Base-by-base conservation (phyloP, 164 flowering plant genomes). In the Platanus orientalis region DNA sequence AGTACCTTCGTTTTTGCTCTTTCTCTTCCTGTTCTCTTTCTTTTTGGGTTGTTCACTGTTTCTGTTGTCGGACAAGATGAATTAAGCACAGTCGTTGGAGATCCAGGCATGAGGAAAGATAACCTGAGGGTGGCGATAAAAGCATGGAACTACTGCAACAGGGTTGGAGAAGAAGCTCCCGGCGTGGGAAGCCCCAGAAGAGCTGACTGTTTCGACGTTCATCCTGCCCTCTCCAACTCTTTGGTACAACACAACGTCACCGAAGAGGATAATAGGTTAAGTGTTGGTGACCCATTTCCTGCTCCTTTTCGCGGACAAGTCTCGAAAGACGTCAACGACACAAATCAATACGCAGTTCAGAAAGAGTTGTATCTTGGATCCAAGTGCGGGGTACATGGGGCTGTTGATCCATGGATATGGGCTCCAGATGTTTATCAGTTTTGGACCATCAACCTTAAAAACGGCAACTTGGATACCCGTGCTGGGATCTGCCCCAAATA, bases 71-170 rank as follows among this genome's bases (percentile, higher is more conserved):
- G n/a, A n/a, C n/a, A n/a, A n/a, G n/a, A n/a, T n/a, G n/a, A n/a
- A n/a, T n/a, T n/a, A n/a, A n/a, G n/a, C n/a, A n/a, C n/a, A n/a
- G n/a, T n/a, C n/a, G n/a, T n/a, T n/a, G n/a, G n/a, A n/a, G n/a
- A n/a, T n/a, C n/a, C n/a, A n/a, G n/a, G n/a, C n/a, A n/a, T n/a
- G n/a, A n/a, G n/a, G n/a, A n/a, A n/a, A n/a, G n/a, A n/a, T n/a
- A n/a, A n/a, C n/a, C n/a, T n/a, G n/a, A n/a, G n/a, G n/a, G n/a
- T n/a, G n/a, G n/a, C n/a, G n/a, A n/a, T n/a, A n/a, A n/a, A 86
- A 71, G 88, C 81, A 52, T 83, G 88, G 91, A 82, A 83, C 57
- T 80, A 79, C 55, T 85, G 90, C 78, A 83, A 85, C 73, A 86
- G 83, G 63, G 90, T 85, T 66, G 88, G 81, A 19, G 9, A 57